Base-by-base conservation (phyloP, 2,329 filamentous ascomycete genomes). In the Phialophora expanda region DNA sequence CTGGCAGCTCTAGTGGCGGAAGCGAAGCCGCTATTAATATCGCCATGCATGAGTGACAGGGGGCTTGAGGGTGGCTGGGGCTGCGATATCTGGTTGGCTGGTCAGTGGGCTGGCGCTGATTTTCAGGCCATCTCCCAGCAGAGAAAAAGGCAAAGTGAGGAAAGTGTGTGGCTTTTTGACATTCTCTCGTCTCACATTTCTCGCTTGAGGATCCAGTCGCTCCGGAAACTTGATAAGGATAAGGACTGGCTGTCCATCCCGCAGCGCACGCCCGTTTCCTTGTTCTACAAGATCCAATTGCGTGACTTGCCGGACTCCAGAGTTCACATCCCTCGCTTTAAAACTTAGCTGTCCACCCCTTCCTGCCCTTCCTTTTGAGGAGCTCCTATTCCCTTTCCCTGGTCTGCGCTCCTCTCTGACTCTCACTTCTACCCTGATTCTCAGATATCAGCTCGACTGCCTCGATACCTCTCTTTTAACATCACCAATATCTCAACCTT, bases 1-100 rank as follows among this genome's bases (percentile, higher is more conserved):
- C 59, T 56, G 22, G 51, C 12, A 24, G 8, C 6, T 22, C 64
- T 67, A 69, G 67, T 62, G 67, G 67, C 67, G 67, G 67, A 59
- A 63, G 65, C 60, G 60, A 61, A 63, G 60, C 56, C 67, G 58
- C 67, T 69, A 69, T 67, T 67, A 67, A 69, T 69, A 69, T 64
- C 62, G 62, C 24, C 56, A 50, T 53, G 32, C 58, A 61, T 20
- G 58, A 54, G 26, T 34, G 38, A 24, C 38, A 53, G 48, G 58
- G 57, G 32, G 8, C 20, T 28, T 6, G 17, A 54, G 64, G 54
- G 22, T 22, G 44, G 41, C 58, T 62, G 62, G 62, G 61, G 34
- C 17, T 8, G 32, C 11, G 32, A 11, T 9, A 2, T 4, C 38
- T 55, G 48, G 59, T 30, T 60, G 44, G 57, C 34, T 32, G 26